Evolutionary conservation across 352 stramenopile genomes (phyloP), one percentile per base, ranked within the genome.

Genomic region (Phytopythium vexans): DNA sequence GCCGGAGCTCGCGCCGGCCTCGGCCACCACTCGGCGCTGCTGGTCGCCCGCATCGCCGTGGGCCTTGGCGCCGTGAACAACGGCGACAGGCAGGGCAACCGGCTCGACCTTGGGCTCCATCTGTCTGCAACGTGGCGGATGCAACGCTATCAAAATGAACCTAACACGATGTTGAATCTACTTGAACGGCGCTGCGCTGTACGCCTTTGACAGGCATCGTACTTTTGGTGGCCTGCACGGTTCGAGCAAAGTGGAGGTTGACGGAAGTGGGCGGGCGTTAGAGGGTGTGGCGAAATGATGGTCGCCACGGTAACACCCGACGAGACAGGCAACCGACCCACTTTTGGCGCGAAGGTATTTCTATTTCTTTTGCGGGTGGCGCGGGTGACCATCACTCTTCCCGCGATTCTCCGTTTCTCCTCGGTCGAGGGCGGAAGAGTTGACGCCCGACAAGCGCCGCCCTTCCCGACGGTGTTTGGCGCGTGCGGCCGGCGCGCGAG

Each of bases 341-440:
- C 21, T 45, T 54, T 42, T 54, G 48, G 21, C 48, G 12, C 21
- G 21, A 27, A 27, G 38, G 49, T 49, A 62, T 56, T 67, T 67
- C 39, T 56, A 54, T 66, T 62, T 62, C 49, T 38, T 57, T 60
- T 42, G 54, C 41, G 38, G 51, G 59, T 35, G 49, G 35, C 8
- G 49, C 27, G 57, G 54, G 64, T 65, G 56, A 73, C 60, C 60
- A 67, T 62, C 63, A 72, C 60, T 72, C 64, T 52, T 54, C 42
- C 53, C 41, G 52, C 59, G 21, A 66, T 59, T 66, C 56, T 52
- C 46, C 56, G 42, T 58, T 56, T 61, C 49, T 51, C 41, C 43
- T 42, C 33, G 38, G 16, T 16, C 45, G 39, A 45, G 44, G 39
- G 45, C 39, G 45, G 37, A 57, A 35, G 34, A 36, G 8, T 49